phyloP scores from a whole-genome alignment of 805 yeast species.

The Kuraishia molischiana region DNA sequence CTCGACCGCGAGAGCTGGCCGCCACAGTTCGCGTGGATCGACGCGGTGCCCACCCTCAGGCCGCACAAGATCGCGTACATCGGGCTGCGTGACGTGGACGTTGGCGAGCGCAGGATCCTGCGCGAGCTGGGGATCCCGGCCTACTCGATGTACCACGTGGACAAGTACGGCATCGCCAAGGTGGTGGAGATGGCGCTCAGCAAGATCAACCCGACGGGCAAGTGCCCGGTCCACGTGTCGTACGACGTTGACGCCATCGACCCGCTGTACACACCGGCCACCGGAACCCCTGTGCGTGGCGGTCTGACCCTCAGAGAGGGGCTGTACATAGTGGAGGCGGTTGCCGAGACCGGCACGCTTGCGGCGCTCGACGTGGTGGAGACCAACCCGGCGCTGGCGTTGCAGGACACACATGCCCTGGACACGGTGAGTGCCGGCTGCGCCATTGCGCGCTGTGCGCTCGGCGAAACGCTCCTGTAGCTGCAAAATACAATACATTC shows the following conservation, averaged over 20 bases:
- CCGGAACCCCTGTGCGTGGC: constrained; percentile 97
- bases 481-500: not conserved
- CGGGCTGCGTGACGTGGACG: constrained; percentile 90
- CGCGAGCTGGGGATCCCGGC: constrained; percentile 69
- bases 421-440: constrained; percentile 88
- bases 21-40: constrained; percentile 63
- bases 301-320: constrained; percentile 94
- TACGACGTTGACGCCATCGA: constrained; percentile 97
- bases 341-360: constrained; percentile 83
- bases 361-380: constrained; percentile 89
- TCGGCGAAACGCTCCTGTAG: constrained; percentile 80
- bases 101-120: constrained; percentile 70
- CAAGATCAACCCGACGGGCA: constrained; percentile 60
- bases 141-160: constrained; percentile 92
- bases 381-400: constrained; percentile 83
- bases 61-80: constrained; percentile 77
- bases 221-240: constrained; percentile 74
- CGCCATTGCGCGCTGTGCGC: constrained; percentile 85
- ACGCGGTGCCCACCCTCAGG: constrained; percentile 49
- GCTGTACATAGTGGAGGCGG: constrained; percentile 80
- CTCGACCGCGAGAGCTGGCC: constrained; percentile 60
- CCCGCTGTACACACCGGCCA: constrained; percentile 89
- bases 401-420: constrained; percentile 59
- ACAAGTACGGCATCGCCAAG: constrained; percentile 83
- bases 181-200: constrained; percentile 89